Base-by-base conservation (phyloP, 495 filamentous ascomycete genomes). In the Bacidia rubella region DNA sequence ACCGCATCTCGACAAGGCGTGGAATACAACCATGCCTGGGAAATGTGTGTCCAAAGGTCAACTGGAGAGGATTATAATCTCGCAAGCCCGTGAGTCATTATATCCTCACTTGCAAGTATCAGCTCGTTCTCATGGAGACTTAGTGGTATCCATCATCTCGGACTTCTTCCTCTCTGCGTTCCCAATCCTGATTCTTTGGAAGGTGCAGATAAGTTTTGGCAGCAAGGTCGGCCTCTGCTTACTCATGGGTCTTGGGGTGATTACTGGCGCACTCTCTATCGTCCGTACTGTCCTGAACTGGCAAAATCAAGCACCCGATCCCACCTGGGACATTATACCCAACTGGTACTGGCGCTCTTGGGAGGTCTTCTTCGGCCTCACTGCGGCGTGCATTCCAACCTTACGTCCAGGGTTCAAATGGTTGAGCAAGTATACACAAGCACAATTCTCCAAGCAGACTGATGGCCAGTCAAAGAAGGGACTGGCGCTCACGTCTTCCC, bases 161-260 rank as follows among this genome's bases (percentile, higher is more conserved):
- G 66, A 70, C 50, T 59, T 65, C 20, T 54, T 66, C 44, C 54
- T 67, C 9, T 62, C 67, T 11, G 42, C 57, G 4, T 68, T 65
- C 23, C 67, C 67, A 0, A 55, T 63, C 38, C 59, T 70, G 29
- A 68, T 70, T 39, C 58, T 65, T 11, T 51, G 62, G 40, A 51
- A 67, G 2, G 55, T 57, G 2, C 55, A 57, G 26, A 57, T 57
- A 29, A 65, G 61, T 19, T 51, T 62, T 3, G 57, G 60, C n/a
- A 60, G 52, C 2, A 70, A 65, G 51, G 32, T 68, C 26, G 61
- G 64, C 10, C 41, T 70, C 1, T 67, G 63, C 42, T 49, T 63
- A 12, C 47, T 67, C 4, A 67, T 69, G 67, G 59, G 67, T 12
- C 62, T 66, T 10, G 62, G 64, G 25, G 22, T 67, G 1, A 57